A percentile compares a stretch with the other conserved stretches of the same genome.
These are phyloP conservation scores for Debaryomyces subglobosus DNA, from an alignment of 1,139 yeast species.

Conservation along the genomic window DNA sequence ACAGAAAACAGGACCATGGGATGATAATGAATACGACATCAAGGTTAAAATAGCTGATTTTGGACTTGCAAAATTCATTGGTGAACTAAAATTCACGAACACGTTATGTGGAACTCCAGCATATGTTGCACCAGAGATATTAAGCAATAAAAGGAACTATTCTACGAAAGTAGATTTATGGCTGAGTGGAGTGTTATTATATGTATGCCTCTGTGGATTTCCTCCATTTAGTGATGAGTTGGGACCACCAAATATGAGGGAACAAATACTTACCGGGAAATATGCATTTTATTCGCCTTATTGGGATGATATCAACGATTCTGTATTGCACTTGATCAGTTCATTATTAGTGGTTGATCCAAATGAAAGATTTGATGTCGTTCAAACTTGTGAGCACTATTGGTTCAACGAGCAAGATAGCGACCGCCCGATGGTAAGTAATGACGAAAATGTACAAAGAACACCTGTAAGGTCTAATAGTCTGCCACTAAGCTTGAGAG, in stretches of 20 bases:
- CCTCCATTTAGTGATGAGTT: slow-evolving; percentile 85
- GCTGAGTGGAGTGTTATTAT: slow-evolving; percentile 78
- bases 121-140: slow-evolving; percentile 80
- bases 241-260: slow-evolving; percentile 78
- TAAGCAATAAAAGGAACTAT: slow-evolving; percentile 55
- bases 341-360: slow-evolving; percentile 64
- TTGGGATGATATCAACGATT: slow-evolving; percentile 72
- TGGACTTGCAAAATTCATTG: slow-evolving; percentile 78
- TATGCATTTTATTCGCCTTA: slow-evolving; percentile 80
- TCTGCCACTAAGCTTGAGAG: slow-evolving; percentile 39
- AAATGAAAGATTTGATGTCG: slow-evolving; percentile 51
- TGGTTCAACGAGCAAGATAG: slow-evolving; percentile 49
- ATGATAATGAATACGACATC: slow-evolving; percentile 60
- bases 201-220: slow-evolving; percentile 80
- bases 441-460: slow-evolving; percentile 13
- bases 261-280: slow-evolving; percentile 66
- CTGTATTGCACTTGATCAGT: slow-evolving; percentile 66
- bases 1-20: slow-evolving; percentile 75
- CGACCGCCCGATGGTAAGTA: neutral
- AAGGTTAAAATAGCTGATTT: slow-evolving; percentile 79
- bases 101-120: slow-evolving; percentile 86
- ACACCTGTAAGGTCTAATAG: slow-evolving; percentile 27
- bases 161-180: slow-evolving; percentile 76
- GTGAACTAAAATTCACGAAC: slow-evolving; percentile 73
- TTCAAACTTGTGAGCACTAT: slow-evolving; percentile 54